A percentile compares a stretch with the other conserved stretches of the same genome.
phyloP scores from a whole-genome alignment of 805 yeast species.

The Saturnispora halmiae region DNA sequence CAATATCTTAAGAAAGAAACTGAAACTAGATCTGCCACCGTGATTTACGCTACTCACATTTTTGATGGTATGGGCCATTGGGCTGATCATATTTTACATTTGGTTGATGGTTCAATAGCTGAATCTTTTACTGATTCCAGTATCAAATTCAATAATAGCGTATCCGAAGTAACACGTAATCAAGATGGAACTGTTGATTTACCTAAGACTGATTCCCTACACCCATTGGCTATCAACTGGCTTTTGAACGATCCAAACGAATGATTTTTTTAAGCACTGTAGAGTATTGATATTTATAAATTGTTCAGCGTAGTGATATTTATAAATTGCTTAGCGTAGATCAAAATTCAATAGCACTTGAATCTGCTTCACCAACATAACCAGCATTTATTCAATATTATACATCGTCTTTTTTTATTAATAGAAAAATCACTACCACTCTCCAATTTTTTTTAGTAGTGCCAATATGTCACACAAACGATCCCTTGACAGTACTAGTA shows the following conservation, averaged over 20 bases:
- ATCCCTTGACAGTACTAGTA: background rate
- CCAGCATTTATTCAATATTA: too few species aligned
- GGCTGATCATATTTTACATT: conserved; percentile 79
- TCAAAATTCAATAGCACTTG: too few species aligned
- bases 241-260: conserved; percentile 21
- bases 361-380: too few species aligned
- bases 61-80: conserved; percentile 90
- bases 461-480: conserved; percentile 1
- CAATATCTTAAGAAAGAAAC: conserved; percentile 71
- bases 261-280: too few species aligned
- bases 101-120: conserved; percentile 53
- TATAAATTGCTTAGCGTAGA: too few species aligned
- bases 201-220: conserved; percentile 36
- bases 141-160: conserved; percentile 25
- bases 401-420: too few species aligned
- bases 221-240: conserved; percentile 71
- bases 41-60: conserved; percentile 91
- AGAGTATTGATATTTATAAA: too few species aligned
- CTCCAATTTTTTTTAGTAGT: background rate
- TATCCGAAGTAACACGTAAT: conserved; percentile 28
- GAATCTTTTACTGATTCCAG: conserved; percentile 31
- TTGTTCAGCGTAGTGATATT: too few species aligned
- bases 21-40: conserved; percentile 54
- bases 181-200: background rate
- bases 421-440: background rate